Conservation (phyloP, 2,329 filamentous ascomycete species). For the Neocucurbitaria cava region DNA sequence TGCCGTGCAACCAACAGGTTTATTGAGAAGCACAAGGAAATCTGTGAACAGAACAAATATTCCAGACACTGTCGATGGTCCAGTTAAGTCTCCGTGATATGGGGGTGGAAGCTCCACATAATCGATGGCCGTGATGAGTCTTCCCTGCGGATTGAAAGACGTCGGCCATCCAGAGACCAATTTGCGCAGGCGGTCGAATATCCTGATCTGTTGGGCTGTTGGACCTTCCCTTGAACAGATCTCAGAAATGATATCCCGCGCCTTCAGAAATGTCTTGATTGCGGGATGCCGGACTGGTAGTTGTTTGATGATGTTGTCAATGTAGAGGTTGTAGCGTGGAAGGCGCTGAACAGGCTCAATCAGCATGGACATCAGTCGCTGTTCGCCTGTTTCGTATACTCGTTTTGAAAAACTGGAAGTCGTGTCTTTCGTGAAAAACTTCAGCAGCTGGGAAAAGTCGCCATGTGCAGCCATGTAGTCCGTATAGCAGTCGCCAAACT, state of each 20-base stretch:
- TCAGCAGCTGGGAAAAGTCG: constrained; percentile 82
- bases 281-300: constrained; percentile 87
- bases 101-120: constrained; percentile 78
- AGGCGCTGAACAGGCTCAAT: constrained; percentile 96
- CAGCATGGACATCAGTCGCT: constrained; percentile 85
- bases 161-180: constrained; percentile 80
- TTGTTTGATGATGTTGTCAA: constrained; percentile 90
- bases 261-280: constrained; percentile 81
- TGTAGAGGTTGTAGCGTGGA: constrained; percentile 92
- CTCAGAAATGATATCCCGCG: constrained; percentile 90
- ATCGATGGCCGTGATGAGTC: constrained; percentile 82
- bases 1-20: constrained; percentile 66
- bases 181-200: constrained; percentile 75
- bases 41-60: constrained; percentile 88
- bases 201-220: constrained; percentile 71
- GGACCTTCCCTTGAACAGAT: constrained; percentile 92
- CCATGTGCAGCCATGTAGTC: constrained; percentile 93
- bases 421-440: constrained; percentile 75
- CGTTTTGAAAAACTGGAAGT: constrained; percentile 83
- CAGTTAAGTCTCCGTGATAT: constrained; percentile 61
- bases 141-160: constrained; percentile 74
- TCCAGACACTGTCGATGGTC: constrained; percentile 60
- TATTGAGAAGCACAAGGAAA: constrained; percentile 77
- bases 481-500: constrained; percentile 88
- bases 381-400: constrained; percentile 84